Evolutionary conservation across 192 early-diverging fungal species (phyloP), one percentile per base, ranked within the genome.

Genomic region (Phycomyces nitens): DNA sequence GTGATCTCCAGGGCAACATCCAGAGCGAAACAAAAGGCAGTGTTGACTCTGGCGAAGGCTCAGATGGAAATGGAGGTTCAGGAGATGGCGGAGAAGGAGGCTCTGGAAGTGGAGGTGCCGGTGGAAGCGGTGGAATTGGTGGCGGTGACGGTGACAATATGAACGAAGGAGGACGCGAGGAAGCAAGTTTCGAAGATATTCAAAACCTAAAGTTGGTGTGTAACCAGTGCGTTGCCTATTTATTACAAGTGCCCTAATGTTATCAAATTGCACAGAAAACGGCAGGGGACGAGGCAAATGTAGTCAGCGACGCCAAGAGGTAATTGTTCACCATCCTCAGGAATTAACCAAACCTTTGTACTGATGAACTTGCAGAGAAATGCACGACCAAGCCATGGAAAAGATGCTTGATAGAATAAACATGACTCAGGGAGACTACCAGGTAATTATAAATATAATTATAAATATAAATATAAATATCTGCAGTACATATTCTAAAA

Each of bases 381-480:
- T 92, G 86, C 88, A 89, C 34, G 81, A 88, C 39, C 74, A 86
- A 68, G 84, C 87, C 6, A 84, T 92, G 78, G 69, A 73, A 55
- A 86, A 90, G 65, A 79, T 85, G n/a, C 63, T 88, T 18, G 69
- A 76, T 14, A 79, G 89, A 60, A 78, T 92, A 55, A 73, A 89
- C 15, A 92, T 92, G 91, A 87, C 78, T 10, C 78, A 86, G 12
- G 79, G 75, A 27, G 86, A 92, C 65, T 83, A 76, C 58, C 51
- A 76, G 56, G 58, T 73, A 42, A 16, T 44, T 75, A 70, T 66
- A 69, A 53, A 44, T 47, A 14, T 14, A 39, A 12, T 14, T 53
- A n/a, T 62, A 38, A 5, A 9, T 6, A 15, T 29, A 47, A 34
- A 27, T 29, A 40, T 63, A 24, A 16, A n/a, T 61, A 8, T n/a